These are phyloP conservation scores for Bauhinia variegata DNA, from an alignment of 306 rosid genomes.

Conservation along the genomic window DNA sequence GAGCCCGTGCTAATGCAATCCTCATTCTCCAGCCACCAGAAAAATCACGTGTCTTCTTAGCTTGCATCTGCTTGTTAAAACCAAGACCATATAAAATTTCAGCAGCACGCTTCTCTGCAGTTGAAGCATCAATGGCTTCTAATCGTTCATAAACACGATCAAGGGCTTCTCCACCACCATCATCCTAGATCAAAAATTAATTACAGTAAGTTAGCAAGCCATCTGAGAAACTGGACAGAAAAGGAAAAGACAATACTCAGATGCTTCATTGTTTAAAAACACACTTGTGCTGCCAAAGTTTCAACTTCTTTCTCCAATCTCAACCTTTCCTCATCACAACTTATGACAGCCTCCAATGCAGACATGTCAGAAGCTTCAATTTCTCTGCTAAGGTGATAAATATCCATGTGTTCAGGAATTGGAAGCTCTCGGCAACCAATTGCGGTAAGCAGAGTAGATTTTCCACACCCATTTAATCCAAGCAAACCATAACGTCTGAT, in stretches of 20 bases:
- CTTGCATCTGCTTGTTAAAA: constrained; percentile 91
- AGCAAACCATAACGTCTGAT: constrained; percentile 91
- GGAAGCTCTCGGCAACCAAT: constrained; percentile 90
- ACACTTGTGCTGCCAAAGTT: constrained; percentile 73
- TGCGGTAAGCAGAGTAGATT: constrained; percentile 87
- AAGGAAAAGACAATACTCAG: not conserved
- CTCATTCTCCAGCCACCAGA: constrained; percentile 99
- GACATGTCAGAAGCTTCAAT: constrained; percentile 99
- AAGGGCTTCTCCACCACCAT: constrained; percentile 94
- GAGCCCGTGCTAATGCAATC: constrained; percentile 93
- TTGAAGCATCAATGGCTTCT: constrained; percentile 90
- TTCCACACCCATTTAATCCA: constrained; percentile 97
- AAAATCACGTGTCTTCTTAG: constrained; percentile 87
- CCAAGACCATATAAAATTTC: constrained; percentile 95
- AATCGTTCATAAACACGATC: constrained; percentile 89
- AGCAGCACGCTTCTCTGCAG: constrained; percentile 99
- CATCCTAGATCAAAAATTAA: constrained; percentile 58
- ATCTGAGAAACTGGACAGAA: not conserved
- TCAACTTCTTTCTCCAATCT: constrained; percentile 90
- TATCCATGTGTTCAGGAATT: constrained; percentile 97
- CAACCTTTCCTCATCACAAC: constrained; percentile 95
- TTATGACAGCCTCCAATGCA: constrained; percentile 85
- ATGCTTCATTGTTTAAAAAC: constrained; percentile 18
- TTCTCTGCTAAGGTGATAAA: constrained; percentile 80
- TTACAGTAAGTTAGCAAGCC: not conserved